Percentiles rank a stretch among this genome's conserved stretches.
phyloP scores from a whole-genome alignment of 805 yeast genomes.

The Candida boleticola region DNA sequence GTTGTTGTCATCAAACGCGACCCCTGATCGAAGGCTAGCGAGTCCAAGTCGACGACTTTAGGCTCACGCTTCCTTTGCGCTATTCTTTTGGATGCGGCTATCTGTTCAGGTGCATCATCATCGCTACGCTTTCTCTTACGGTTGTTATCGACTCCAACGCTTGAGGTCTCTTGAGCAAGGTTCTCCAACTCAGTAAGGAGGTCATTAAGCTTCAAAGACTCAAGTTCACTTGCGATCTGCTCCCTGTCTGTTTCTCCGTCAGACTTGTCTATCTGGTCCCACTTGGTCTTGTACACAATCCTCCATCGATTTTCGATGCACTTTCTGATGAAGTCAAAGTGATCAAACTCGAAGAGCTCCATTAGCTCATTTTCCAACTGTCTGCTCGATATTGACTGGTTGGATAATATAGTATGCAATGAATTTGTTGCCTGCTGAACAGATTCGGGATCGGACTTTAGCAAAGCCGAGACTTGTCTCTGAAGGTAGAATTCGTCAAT shows the following conservation, averaged over 20 bases:
- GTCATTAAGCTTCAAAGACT: constrained; percentile 34
- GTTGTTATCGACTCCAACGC: background rate
- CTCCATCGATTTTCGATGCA: constrained; percentile 50
- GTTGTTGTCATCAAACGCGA: constrained; percentile 63
- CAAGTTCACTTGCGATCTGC: constrained; percentile 44
- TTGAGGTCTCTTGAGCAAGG: constrained; percentile 3
- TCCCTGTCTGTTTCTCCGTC: constrained; percentile 22
- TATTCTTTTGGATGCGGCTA: constrained; percentile 9
- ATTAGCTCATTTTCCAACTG: constrained; percentile 55
- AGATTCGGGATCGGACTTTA: constrained; percentile 25
- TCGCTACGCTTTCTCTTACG: constrained; percentile 21
- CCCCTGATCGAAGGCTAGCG: constrained; percentile 69
- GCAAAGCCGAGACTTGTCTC: constrained; percentile 41
- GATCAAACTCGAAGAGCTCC: constrained; percentile 50
- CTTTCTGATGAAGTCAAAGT: constrained; percentile 46
- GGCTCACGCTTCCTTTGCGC: constrained; percentile 36
- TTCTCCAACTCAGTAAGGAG: constrained; percentile 43
- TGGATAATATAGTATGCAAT: constrained; percentile 36
- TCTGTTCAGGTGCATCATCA: constrained; percentile 8
- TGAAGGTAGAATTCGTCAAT: constrained; percentile 51
- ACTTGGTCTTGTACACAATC: constrained; percentile 53
- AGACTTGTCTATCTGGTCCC: background rate
- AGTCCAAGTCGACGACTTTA: constrained; percentile 58
- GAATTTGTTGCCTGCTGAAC: constrained; percentile 35
- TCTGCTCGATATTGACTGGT: constrained; percentile 32